Evolutionary conservation across 2,329 filamentous ascomycete genomes (phyloP), one percentile per base, ranked within the genome.

Genomic region (Penicillium sp.): DNA sequence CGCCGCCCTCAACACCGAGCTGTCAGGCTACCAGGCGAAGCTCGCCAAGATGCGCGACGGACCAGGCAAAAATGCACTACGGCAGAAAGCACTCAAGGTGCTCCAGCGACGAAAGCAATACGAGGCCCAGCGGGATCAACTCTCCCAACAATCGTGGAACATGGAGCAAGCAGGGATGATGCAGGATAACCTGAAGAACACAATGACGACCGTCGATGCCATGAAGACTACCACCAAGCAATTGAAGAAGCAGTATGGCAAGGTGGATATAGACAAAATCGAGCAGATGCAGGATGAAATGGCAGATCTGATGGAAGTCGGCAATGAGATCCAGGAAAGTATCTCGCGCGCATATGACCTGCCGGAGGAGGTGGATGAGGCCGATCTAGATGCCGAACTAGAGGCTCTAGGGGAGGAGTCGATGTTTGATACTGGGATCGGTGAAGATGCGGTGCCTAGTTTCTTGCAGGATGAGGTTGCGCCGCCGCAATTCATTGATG

Each of bases 131-230:
- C 86, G 90, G 50, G 88, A 95, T 57, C 89, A 96, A 68, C 80
- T 96, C 37, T 85, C 94, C 68, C 77, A 83, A 50, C 92, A 98
- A 69, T 86, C 86, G 14, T 96, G 89, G 89, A 96, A 96, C 70
- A 95, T 98, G 89, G 89, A 96, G 70, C 89, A 95, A 68, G 89
- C 90, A 2, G 84, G 85, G 62, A 93, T 89, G 76, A 95, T 96
- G 90, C 88, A 94, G 70, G 90, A 96, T 69, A 96, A 96, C 61
- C 77, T 98, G 36, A 92, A 93, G 66, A 96, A 96, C 66, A 90
- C 92, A 47, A 95, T 95, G 89, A 93, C 88, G 12, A 95, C 92
- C 17, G 89, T 96, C 30, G 90, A 96, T 63, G 89, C 90, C 8
- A 90, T 98, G 79, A 93, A 95, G 76, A 88, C 84, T 1, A 95